phyloP scores from a whole-genome alignment of 495 filamentous ascomycete species.

The Penicillium crystallinum region DNA sequence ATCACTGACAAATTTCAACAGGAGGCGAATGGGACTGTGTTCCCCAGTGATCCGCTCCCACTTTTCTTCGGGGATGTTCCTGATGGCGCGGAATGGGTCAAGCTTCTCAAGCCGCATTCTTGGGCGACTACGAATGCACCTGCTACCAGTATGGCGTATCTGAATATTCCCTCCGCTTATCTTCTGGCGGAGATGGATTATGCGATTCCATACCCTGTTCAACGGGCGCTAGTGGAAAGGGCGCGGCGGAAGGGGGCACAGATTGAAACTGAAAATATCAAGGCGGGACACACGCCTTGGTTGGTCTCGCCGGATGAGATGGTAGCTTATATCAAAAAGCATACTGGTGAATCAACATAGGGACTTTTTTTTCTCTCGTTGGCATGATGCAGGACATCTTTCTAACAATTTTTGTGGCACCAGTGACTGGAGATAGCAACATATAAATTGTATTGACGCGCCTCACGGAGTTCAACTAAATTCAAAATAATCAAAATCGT shows the following conservation, averaged over 20 bases:
- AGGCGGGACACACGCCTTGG: conserved; percentile 31
- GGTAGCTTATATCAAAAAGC: conserved; percentile 18
- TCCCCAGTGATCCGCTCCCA: conserved; percentile 20
- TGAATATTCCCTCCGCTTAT: conserved; percentile 27
- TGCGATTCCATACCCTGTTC: conserved; percentile 31
- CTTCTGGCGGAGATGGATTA: conserved; percentile 34
- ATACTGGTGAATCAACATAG: conserved; percentile 10
- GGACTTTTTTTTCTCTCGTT: not conserved
- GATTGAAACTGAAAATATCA: conserved; percentile 28
- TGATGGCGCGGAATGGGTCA: conserved; percentile 29
- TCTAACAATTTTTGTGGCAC: not conserved
- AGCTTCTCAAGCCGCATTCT: conserved; percentile 28
- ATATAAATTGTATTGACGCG: no score
- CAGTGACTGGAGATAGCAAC: not conserved
- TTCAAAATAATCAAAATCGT: not conserved
- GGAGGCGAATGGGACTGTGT: conserved; percentile 26
- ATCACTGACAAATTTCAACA: no score
- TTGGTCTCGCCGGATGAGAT: conserved; percentile 23
- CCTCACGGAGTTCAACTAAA: no score
- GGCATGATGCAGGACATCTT: not conserved
- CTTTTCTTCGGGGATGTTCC: conserved; percentile 38
- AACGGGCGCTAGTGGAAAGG: conserved; percentile 37
- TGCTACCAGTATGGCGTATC: conserved; percentile 27
- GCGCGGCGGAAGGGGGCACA: conserved; percentile 22
- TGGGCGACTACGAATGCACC: conserved; percentile 30